Conservation (phyloP, 2,329 filamentous ascomycete species). For the Cercospora sp. region DNA sequence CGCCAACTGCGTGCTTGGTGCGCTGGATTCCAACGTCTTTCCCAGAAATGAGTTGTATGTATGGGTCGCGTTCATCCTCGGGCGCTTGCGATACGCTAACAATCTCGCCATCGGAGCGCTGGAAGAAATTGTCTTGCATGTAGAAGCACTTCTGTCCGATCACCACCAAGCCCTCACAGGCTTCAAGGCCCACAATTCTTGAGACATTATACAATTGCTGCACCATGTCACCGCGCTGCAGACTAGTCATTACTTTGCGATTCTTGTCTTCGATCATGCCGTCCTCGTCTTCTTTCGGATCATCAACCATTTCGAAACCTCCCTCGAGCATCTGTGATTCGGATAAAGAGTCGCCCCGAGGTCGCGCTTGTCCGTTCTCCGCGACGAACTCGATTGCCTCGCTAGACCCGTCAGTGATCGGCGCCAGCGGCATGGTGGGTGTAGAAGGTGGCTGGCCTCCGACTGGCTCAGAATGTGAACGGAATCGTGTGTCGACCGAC, state of each 20-base stretch:
- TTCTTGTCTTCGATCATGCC: slow-evolving; percentile 92
- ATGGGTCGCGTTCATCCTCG: slow-evolving; percentile 87
- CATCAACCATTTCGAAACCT: slow-evolving; percentile 93
- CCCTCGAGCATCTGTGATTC: slow-evolving; percentile 64
- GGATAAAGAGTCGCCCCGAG: slow-evolving; percentile 46
- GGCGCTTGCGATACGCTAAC: slow-evolving; percentile 95
- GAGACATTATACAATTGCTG: slow-evolving; percentile 95
- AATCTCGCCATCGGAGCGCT: slow-evolving; percentile 91
- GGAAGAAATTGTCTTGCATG: slow-evolving; percentile 94
- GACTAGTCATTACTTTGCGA: slow-evolving; percentile 90
- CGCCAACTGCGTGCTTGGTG: slow-evolving; percentile 48
- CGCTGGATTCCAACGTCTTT: slow-evolving; percentile 64
- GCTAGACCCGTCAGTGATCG: slow-evolving; percentile 19
- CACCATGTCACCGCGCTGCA: slow-evolving; percentile 87
- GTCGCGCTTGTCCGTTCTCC: slow-evolving; percentile 20
- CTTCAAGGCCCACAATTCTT: slow-evolving; percentile 88
- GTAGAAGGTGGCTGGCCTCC: slow-evolving; percentile 22
- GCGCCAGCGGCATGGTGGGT: slow-evolving; percentile 13
- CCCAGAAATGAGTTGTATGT: slow-evolving; percentile 88
- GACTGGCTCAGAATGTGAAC: slow-evolving; percentile 31
- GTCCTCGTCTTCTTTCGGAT: slow-evolving; percentile 81
- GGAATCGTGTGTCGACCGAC: slow-evolving; percentile 35
- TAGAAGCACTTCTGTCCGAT: slow-evolving; percentile 90
- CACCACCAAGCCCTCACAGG: slow-evolving; percentile 89
- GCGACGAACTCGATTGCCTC: slow-evolving; percentile 31